These are phyloP conservation scores for Globisporangium cystogenes DNA, from an alignment of 352 stramenopile genomes.

Conservation along the genomic window DNA sequence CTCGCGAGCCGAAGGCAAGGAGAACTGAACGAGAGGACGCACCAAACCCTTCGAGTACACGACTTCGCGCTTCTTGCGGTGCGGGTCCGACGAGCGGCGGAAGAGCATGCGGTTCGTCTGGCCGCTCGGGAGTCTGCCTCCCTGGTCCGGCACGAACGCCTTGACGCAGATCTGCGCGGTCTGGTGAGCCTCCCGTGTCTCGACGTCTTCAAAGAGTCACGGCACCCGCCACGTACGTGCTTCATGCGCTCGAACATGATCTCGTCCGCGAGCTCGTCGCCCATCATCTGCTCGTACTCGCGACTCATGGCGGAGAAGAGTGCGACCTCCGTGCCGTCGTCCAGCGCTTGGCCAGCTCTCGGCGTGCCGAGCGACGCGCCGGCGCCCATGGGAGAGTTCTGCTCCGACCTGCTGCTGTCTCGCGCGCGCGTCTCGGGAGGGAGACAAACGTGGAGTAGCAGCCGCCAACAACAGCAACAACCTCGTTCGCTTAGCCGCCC, in stretches of 20 bases:
- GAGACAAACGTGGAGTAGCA: constrained; percentile 5
- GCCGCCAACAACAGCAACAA: too few relatives aligned
- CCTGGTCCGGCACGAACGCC: constrained; percentile 36
- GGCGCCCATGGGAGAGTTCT: constrained; percentile 30
- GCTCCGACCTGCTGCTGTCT: neutral
- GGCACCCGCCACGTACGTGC: constrained; percentile 30
- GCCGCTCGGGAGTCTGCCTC: constrained; percentile 13
- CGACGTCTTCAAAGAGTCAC: too few relatives aligned
- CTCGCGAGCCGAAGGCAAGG: neutral
- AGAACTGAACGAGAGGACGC: neutral
- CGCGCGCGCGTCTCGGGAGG: neutral
- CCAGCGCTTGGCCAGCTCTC: neutral
- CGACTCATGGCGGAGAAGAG: constrained; percentile 51
- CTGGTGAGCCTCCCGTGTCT: neutral
- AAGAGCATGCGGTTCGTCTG: constrained; percentile 28
- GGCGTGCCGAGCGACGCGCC: constrained; percentile 26
- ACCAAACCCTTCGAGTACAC: constrained; percentile 72
- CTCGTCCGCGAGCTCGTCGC: constrained; percentile 48
- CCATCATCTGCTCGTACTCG: constrained; percentile 64
- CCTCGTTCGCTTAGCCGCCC: too few relatives aligned
- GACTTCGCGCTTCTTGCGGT: constrained; percentile 67
- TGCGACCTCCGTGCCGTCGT: constrained; percentile 20
- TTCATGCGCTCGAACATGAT: constrained; percentile 78
- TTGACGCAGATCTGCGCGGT: constrained; percentile 26
- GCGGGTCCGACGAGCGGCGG: constrained; percentile 42